phyloP scores from a whole-genome alignment of 2,329 filamentous ascomycete genomes.

The Exophiala spinifera region DNA sequence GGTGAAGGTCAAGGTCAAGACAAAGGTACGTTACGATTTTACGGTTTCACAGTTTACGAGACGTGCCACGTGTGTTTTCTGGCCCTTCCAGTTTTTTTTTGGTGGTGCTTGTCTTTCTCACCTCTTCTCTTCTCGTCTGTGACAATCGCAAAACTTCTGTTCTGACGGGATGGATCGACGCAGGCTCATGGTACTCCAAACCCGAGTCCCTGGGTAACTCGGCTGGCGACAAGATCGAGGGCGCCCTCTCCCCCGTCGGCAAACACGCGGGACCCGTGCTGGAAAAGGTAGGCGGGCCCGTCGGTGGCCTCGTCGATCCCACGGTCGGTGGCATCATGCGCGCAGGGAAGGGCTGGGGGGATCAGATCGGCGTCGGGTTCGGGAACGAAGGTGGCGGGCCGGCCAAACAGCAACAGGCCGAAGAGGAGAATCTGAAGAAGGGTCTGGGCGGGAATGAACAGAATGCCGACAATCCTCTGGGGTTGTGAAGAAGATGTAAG shows the following conservation, averaged over 20 bases:
- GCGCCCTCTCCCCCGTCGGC: conserved; percentile 29
- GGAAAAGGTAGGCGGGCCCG: conserved; percentile 20
- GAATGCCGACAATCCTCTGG: conserved; percentile 30
- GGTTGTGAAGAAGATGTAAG: no score
- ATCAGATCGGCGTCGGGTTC: conserved; percentile 26
- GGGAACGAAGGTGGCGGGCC: conserved; percentile 29
- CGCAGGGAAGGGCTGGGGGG: conserved; percentile 26
- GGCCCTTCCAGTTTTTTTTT: no score
- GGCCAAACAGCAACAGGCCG: conserved; percentile 26
- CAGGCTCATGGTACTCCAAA: no score
- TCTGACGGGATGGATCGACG: no score
- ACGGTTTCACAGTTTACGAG: no score
- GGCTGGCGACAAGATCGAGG: conserved; percentile 23
- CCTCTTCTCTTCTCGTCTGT: no score
- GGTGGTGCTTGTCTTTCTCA: no score
- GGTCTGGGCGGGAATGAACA: conserved; percentile 30
- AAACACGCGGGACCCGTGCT: conserved; percentile 29
- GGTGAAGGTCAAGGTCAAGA: no score
- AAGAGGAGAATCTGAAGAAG: conserved; percentile 26
- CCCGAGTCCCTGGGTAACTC: no score
- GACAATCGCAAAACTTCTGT: no score
- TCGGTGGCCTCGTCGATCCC: conserved; percentile 30
- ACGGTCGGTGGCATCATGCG: conserved; percentile 29
- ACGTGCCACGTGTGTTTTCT: no score
- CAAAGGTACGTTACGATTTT: no score